Percentiles rank a stretch among this genome's conserved stretches.
Evolutionary conservation across 371 early-diverging fungal genomes (phyloP).

Genomic region (Conidiobolus incongruus): DNA sequence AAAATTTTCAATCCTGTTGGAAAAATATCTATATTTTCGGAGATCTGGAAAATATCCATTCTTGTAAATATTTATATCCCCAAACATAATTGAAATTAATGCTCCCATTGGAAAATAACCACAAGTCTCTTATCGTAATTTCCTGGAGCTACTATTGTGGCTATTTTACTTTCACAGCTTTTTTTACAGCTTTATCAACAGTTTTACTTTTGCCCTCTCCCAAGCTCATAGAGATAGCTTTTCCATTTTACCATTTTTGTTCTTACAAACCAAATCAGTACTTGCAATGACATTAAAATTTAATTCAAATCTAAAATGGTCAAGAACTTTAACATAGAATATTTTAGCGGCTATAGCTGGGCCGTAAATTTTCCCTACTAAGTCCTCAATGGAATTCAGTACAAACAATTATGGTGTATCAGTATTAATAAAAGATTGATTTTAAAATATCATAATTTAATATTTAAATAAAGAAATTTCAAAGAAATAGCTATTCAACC

Average conservation of each 20-base stretch:
- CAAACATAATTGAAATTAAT: no score
- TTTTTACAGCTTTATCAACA: constrained; percentile 38
- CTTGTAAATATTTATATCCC: no score
- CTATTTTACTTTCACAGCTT: constrained; percentile 28
- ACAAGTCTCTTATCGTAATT: no score
- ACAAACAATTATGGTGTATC: no score
- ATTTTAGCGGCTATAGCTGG: constrained; percentile 42
- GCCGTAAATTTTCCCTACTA: constrained; percentile 38
- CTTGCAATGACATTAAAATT: constrained; percentile 6
- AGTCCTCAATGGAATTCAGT: constrained; percentile 35
- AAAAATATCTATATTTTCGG: constrained; percentile 42
- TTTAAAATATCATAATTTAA: no score
- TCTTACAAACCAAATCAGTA: constrained; percentile 5
- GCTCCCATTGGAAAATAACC: no score
- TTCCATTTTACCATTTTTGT: constrained; percentile 12
- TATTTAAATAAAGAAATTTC: no score
- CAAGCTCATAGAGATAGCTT: constrained; percentile 33
- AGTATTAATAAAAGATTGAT: no score
- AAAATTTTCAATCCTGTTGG: constrained; percentile 22
- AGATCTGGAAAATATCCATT: no score
- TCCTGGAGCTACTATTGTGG: no score
- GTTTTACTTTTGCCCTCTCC: constrained; percentile 36
- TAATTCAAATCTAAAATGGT: constrained; percentile 9
- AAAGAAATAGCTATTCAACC: no score
- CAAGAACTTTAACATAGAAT: constrained; percentile 28